Base-by-base conservation (phyloP, 2,329 filamentous ascomycete genomes). In the Huntiella omanensis region DNA sequence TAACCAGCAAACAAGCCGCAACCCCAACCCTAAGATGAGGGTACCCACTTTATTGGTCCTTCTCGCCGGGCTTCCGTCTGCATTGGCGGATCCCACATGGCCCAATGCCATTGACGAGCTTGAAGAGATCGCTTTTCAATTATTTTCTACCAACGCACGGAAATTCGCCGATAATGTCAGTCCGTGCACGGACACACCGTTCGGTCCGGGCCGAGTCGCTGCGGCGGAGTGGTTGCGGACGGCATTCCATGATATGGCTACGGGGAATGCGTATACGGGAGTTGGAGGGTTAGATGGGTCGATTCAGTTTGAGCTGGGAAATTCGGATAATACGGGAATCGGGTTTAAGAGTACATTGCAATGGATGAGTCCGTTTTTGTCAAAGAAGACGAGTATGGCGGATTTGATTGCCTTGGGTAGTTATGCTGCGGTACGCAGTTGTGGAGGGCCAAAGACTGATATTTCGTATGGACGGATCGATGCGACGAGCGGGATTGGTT, bases 101-200 rank as follows among this genome's bases (percentile, higher is more conserved):
- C 75, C 75, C 2, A 67, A 71, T 2, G 54, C 64, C 10, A 66
- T 66, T 13, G 75, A 79, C 53, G 73, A 78, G 55, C 60, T 79
- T 49, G 75, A 79, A 57, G 74, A 77, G 56, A 69, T 77, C 52
- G 71, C 78, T 63, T 75, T 68, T 54, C 69, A 77, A 53, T 68
- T 70, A 45, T 60, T 64, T 33, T 72, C 71, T 3, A 71, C 73
- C 54, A 62, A 65, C 40, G 64, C 67, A 32, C 65, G 72, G 51
- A 65, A 69, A 36, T 76, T 79, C 55, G 66, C 71, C 40, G 65
- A 67, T 44, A 65, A 66, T 11, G 68, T 79, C 47, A 71, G 64
- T 33, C 74, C 73, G 4, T 78, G 74, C 58, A 63, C 62, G 38
- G 70, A 64, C 51, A 65, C 71, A 48, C 64, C 66, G 15, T 65